Conservation (phyloP, 306 rosid species). For the Glycyrrhiza uralensis region DNA sequence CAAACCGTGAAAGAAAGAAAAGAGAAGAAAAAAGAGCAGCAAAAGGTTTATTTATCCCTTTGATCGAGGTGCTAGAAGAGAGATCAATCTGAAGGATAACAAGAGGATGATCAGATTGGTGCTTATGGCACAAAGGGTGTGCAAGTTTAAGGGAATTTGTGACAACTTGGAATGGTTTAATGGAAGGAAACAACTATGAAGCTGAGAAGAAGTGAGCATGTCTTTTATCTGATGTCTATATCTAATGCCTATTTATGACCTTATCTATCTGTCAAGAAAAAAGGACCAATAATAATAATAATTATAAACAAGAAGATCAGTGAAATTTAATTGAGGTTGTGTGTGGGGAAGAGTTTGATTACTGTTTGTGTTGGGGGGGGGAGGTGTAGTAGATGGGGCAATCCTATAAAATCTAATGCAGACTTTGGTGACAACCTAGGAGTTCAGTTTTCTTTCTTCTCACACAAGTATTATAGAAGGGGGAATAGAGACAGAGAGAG, state of each 20-base stretch:
- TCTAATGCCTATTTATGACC: slow-evolving; percentile 24
- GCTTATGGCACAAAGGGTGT: slow-evolving; percentile 1
- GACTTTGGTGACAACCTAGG: slow-evolving; percentile 34
- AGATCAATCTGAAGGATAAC: slow-evolving; percentile 37
- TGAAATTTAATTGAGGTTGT: slow-evolving; percentile 21
- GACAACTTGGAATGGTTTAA: slow-evolving; percentile 22
- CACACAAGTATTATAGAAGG: slow-evolving; percentile 42
- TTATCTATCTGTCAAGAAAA: slow-evolving; percentile 14
- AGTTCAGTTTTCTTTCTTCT: slow-evolving; percentile 13
- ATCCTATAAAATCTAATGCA: slow-evolving; percentile 30
- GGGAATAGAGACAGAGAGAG: slow-evolving; percentile 22
- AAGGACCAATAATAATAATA: slow-evolving; percentile 3
- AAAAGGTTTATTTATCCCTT: slow-evolving; percentile 34
- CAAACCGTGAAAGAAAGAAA: not conserved
- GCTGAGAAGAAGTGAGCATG: slow-evolving; percentile 63
- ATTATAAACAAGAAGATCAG: slow-evolving; percentile 2
- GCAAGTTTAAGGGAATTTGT: not conserved
- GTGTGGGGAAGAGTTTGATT: slow-evolving; percentile 33
- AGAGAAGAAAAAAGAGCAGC: not conserved
- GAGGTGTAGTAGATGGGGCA: slow-evolving; percentile 26
- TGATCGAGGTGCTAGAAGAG: slow-evolving; percentile 46
- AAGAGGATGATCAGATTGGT: slow-evolving; percentile 37
- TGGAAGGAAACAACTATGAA: slow-evolving; percentile 49
- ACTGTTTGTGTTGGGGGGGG: slow-evolving; percentile 40
- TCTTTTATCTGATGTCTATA: slow-evolving; percentile 37